Conservation (phyloP, 192 early-diverging fungal genomes). For the Entophlyctis luteolus region DNA sequence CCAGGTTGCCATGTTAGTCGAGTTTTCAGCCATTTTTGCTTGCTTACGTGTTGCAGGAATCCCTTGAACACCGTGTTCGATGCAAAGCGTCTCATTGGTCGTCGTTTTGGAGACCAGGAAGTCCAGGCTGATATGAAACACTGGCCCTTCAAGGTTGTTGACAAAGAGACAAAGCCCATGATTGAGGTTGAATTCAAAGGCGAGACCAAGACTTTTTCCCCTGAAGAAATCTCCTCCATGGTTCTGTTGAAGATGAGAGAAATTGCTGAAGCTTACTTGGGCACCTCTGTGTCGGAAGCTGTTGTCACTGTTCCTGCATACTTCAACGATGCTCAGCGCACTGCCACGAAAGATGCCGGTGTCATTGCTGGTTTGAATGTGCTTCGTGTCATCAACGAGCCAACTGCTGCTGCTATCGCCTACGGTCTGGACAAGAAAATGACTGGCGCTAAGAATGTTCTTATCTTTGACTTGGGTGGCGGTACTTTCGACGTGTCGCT, state of each 20-base stretch:
- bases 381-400: conserved; percentile 99
- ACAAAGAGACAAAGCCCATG: conserved; percentile 80
- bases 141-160: conserved; percentile 95
- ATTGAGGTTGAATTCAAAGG: conserved; percentile 93
- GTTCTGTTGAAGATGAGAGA: conserved; percentile 97
- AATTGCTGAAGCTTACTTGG: conserved; percentile 83
- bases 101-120: conserved; percentile 83
- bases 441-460: conserved; percentile 81
- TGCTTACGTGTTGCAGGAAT: too few species aligned
- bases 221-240: conserved; percentile 97
- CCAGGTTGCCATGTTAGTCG: conserved; percentile 96
- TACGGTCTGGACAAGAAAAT: conserved; percentile 98
- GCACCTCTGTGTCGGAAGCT: conserved; percentile 79
- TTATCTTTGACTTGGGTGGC: conserved; percentile 97
- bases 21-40: too few species aligned
- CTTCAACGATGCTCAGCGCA: conserved; percentile 99
- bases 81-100: conserved; percentile 98
- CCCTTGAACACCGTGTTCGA: conserved; percentile 97
- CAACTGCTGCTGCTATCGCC: conserved; percentile 97
- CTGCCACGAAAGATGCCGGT: conserved; percentile 99
- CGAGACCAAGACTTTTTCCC: conserved; percentile 92
- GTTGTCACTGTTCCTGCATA: conserved; percentile 97
- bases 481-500: conserved; percentile 98
- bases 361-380: conserved; percentile 94
- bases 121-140: conserved; percentile 99